Evolutionary conservation across 352 stramenopile genomes (phyloP), one percentile per base, ranked within the genome.

Genomic region (Globisporangium barbulae): DNA sequence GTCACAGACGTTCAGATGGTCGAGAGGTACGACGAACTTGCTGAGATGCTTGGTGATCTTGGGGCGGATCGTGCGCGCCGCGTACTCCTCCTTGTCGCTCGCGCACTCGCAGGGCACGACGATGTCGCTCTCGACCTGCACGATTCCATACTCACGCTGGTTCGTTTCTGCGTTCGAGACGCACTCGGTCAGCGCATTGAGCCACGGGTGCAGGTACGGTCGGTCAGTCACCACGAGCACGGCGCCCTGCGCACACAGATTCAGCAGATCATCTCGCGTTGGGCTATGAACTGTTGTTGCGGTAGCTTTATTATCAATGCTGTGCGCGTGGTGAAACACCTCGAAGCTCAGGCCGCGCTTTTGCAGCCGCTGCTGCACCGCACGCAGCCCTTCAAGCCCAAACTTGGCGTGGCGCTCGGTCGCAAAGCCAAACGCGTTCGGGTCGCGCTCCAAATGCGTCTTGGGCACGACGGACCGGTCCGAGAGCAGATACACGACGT

Each of bases 71-170:
- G 97, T 99, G n/a, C 97, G 83, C 13, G 98, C 98, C 30, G 96
- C 96, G 56, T 98, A 98, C 83, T 99, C 96, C 71, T 97, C 84
- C 75, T 99, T 99, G 53, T 82, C 64, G 15, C 79, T 94, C 9
- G 89, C 94, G 33, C 86, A 76, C 75, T 96, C 98, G 17, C 91
- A 88, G 19, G 97, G 97, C 42, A 99, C 96, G 28, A 99, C 88
- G 35, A 99, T 98, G 67, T 99, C 97, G 2, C 97, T 92, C 75
- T 99, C 98, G 21, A 99, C 91, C 63, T 98, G 90, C 64, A 97
- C 87, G 55, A 99, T 58, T 0, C 78, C 80, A 60, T 80, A 94
- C 9, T 44, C 21, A 19, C 78, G 78, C 22, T 85, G 65, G 12
- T 72, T 79, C 13, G 49, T 62, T 50, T 39, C 50, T 13, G 68